Conservation (phyloP, 2,329 filamentous ascomycete genomes). For the Phoma sp. region DNA sequence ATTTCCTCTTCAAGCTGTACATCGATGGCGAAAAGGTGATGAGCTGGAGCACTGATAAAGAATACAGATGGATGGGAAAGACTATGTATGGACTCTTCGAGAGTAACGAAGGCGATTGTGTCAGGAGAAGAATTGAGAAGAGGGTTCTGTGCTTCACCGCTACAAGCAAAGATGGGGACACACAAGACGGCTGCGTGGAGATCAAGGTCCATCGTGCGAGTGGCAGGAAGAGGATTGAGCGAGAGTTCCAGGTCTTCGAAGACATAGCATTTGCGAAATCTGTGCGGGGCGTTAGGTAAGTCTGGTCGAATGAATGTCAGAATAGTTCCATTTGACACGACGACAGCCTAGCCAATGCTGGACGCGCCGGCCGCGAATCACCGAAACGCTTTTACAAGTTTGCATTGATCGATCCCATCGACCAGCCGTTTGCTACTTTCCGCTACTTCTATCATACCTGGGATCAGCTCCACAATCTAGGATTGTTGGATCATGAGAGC, state of each 20-base stretch:
- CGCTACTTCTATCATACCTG: slow-evolving; percentile 47
- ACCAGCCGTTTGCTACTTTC: slow-evolving; percentile 56
- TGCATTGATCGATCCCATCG: slow-evolving; percentile 55
- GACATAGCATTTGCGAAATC: slow-evolving; percentile 12
- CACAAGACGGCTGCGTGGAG: slow-evolving; percentile 46
- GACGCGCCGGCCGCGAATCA: slow-evolving; percentile 46
- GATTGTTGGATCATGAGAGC: slow-evolving; percentile 24
- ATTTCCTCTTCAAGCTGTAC: slow-evolving; percentile 56
- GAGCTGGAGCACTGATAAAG: slow-evolving; percentile 53
- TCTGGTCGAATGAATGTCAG: neutral
- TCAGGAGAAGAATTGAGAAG: slow-evolving; percentile 48
- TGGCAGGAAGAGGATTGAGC: slow-evolving; percentile 47
- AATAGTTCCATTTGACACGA: neutral
- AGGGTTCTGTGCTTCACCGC: slow-evolving; percentile 49
- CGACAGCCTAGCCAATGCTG: slow-evolving; percentile 46
- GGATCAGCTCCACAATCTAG: slow-evolving; percentile 35
- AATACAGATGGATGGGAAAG: slow-evolving; percentile 52
- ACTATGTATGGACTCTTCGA: slow-evolving; percentile 54
- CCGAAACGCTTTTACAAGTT: slow-evolving; percentile 57
- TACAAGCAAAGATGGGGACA: slow-evolving; percentile 15
- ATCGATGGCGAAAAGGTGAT: slow-evolving; percentile 48
- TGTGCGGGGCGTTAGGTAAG: slow-evolving; percentile 40
- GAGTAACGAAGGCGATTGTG: slow-evolving; percentile 36
- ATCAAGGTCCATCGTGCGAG: slow-evolving; percentile 51
- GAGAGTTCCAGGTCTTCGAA: slow-evolving; percentile 34